A percentile compares a stretch with the other conserved stretches of the same genome.
phyloP scores from a whole-genome alignment of 306 rosid species.

The Rosa multiflora region DNA sequence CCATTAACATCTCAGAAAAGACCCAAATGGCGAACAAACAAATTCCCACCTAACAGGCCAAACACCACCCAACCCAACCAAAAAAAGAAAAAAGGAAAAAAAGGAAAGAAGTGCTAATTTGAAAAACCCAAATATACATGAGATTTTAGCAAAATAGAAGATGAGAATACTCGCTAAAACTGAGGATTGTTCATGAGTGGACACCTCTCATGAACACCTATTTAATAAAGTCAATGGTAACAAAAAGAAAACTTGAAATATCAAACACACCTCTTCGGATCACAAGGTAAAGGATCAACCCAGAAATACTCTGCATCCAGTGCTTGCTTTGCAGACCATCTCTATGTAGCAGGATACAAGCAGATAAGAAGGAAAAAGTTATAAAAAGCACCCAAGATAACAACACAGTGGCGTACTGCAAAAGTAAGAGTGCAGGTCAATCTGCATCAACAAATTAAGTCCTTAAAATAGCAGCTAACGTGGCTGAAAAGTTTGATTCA shows the following conservation, averaged over 20 bases:
- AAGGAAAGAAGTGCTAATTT: background rate
- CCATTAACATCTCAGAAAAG: background rate
- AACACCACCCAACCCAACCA: background rate
- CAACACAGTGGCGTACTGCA: background rate
- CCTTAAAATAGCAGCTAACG: background rate
- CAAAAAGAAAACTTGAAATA: background rate
- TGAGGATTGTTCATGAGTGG: background rate
- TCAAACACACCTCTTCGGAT: conserved; percentile 56
- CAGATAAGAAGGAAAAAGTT: conserved; percentile 18
- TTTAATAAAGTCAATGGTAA: background rate
- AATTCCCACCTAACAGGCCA: background rate
- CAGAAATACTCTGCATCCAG: conserved; percentile 77
- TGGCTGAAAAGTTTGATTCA: background rate
- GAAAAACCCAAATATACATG: background rate
- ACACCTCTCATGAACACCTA: background rate
- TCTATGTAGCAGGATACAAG: conserved; percentile 31
- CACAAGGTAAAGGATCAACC: conserved; percentile 71
- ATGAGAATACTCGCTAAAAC: background rate
- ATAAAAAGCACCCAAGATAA: conserved; percentile 4
- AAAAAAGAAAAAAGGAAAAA: no score
- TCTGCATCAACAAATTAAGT: background rate
- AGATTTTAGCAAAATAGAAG: background rate
- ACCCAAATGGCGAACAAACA: background rate
- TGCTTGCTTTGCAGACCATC: conserved; percentile 66
- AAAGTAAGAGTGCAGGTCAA: background rate